Conservation (phyloP, 805 yeast species). For the Isabelozyma gotoi region DNA sequence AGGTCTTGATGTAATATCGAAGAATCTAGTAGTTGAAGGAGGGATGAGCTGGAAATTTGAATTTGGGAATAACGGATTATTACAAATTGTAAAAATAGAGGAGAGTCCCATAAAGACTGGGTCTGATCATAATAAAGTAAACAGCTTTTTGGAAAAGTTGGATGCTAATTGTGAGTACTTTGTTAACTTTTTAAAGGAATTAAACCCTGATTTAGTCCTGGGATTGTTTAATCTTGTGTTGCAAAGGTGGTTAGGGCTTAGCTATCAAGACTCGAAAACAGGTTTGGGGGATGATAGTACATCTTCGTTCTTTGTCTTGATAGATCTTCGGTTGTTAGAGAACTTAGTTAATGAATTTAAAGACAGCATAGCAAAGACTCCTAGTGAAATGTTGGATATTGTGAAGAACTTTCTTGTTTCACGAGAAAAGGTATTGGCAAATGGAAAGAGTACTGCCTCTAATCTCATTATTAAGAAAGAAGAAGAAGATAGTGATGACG, state of each 20-base stretch:
- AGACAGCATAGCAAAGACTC: conserved; percentile 53
- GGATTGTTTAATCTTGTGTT: conserved; percentile 51
- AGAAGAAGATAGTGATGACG: conserved; percentile 17
- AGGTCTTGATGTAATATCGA: conserved; percentile 30
- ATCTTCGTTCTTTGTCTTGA: conserved; percentile 55
- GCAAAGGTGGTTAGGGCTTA: conserved; percentile 55
- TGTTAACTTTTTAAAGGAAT: conserved; percentile 44
- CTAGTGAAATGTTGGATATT: conserved; percentile 53
- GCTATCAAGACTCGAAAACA: conserved; percentile 8
- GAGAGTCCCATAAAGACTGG: not conserved
- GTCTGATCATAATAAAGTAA: conserved; percentile 23
- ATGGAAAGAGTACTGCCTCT: not conserved
- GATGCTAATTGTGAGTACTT: conserved; percentile 26
- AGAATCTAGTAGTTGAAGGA: conserved; percentile 30
- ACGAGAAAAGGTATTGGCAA: conserved; percentile 10
- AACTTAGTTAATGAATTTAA: conserved; percentile 56
- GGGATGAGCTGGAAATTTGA: conserved; percentile 39
- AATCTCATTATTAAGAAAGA: not conserved
- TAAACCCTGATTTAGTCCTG: conserved; percentile 49
- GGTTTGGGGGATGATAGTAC: conserved; percentile 17
- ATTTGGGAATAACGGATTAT: conserved; percentile 40
- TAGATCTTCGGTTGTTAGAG: conserved; percentile 67
- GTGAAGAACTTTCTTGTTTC: conserved; percentile 18
- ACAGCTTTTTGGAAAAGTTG: conserved; percentile 24
- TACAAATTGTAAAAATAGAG: conserved; percentile 21